Percentiles rank a stretch among this genome's conserved stretches.
Conservation (phyloP, 1,284 basidiomycete species). For the Leccinum pallidistipes region DNA sequence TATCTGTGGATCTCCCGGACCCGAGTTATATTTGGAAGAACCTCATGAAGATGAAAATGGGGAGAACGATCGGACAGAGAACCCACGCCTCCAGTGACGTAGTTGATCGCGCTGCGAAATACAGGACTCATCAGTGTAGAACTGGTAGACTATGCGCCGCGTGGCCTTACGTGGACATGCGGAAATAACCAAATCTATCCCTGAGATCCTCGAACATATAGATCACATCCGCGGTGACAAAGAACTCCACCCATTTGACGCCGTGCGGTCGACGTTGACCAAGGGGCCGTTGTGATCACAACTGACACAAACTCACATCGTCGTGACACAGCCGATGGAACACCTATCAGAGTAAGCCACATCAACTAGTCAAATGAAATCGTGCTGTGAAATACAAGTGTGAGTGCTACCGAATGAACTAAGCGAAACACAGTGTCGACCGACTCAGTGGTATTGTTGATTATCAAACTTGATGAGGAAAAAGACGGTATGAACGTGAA, state of each 20-base stretch:
- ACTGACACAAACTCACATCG: constrained; percentile 52
- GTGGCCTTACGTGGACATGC: constrained; percentile 75
- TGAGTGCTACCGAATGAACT: constrained; percentile 4
- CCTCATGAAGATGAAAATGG: constrained; percentile 88
- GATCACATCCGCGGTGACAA: constrained; percentile 93
- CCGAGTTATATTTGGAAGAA: constrained; percentile 97
- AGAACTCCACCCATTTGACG: constrained; percentile 96
- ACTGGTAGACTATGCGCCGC: constrained; percentile 11
- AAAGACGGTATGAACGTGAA: constrained; percentile 97
- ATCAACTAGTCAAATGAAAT: constrained; percentile 97
- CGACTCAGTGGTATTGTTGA: constrained; percentile 79
- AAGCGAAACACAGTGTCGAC: constrained; percentile 31
- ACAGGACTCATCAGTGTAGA: constrained; percentile 9
- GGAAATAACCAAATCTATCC: constrained; percentile 97
- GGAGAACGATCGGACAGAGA: constrained; percentile 84
- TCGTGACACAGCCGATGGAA: constrained; percentile 90
- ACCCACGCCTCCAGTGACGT: constrained; percentile 89
- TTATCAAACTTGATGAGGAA: constrained; percentile 97
- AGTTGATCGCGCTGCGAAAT: constrained; percentile 70
- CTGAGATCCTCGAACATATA: constrained; percentile 99
- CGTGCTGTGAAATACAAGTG: constrained; percentile 48
- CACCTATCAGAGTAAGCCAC: constrained; percentile 89
- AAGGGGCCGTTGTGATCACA: background rate
- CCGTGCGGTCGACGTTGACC: constrained; percentile 39
- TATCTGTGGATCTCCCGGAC: constrained; percentile 98